Evolutionary conservation across 441 rosid species (phyloP), one percentile per base, ranked within the genome.

Genomic region (Pelargonium citronellum): DNA sequence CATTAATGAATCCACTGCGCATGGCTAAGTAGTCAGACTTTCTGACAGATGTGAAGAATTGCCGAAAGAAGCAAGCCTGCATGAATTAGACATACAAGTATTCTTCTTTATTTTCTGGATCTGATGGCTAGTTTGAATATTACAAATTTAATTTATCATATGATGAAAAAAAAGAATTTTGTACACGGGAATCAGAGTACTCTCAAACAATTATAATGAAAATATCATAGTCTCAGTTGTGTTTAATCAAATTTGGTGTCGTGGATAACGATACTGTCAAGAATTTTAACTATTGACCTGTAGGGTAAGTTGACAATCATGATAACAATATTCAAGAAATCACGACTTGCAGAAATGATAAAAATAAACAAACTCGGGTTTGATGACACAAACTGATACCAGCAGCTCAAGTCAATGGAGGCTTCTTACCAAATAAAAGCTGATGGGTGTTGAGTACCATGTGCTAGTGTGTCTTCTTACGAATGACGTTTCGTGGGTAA

Each of bases 401-500:
- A 47, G 53, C 53, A 47, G 53, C 53, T 47, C 7, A 5, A 16
- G 53, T 47, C 53, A 60, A 9, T n/a, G 60, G 7, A 53, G 7
- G 24, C 34, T 62, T 58, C 91, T 78, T 87, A 94, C 99, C 34
- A 85, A 0, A 75, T 89, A 91, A 67, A 87, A 87, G 63, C 83
- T 74, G 75, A 82, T 7, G 27, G 88, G 78, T 6, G 79, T 82
- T 79, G 68, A 79, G 7, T 78, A 81, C 89, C 87, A 87, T 70
- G 81, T 67, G 71, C 79, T 83, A 60, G 85, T 81, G 81, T 95
- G 95, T 43, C 80, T 87, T 80, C 72, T 82, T 1, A 95, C 92
- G 74, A 95, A 95, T 20, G 99, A 92, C 57, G 91, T 85, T 84
- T 95, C 96, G 9, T 91, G 94, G 66, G 99, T 88, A 53, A 95